These are phyloP conservation scores for Carex cristatella DNA, from an alignment of 176 grass and related monocot species.

Conservation along the genomic window DNA sequence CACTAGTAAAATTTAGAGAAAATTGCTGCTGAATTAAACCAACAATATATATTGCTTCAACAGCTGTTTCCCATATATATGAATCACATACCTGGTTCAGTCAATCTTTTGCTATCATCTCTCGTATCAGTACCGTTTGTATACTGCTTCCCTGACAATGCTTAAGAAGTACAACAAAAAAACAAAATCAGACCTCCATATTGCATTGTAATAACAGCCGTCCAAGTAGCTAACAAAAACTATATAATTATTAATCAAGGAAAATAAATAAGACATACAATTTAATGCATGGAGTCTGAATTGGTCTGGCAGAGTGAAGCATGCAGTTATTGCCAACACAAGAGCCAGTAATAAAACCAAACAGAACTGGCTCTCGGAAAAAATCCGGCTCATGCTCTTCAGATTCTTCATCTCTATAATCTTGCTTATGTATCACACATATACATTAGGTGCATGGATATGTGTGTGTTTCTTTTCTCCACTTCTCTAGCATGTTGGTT, in stretches of 20 bases:
- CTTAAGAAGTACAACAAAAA: neutral
- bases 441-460: neutral
- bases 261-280: neutral
- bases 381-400: constrained; percentile 1
- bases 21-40: neutral
- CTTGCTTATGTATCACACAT: neutral
- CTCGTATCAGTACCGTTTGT: neutral
- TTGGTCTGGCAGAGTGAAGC: neutral
- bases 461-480: neutral
- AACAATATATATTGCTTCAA: neutral
- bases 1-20: neutral
- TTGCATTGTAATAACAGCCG: neutral
- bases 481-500: neutral
- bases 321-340: neutral
- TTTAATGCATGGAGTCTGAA: neutral
- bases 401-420: constrained; percentile 12
- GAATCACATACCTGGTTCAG: constrained; percentile 10
- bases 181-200: neutral
- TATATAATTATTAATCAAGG: neutral
- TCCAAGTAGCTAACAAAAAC: neutral
- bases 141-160: neutral
- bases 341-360: neutral
- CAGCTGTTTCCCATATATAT: neutral
- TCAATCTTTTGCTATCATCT: neutral
- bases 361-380: constrained; percentile 6